Conservation (phyloP, 805 yeast genomes). For the Cyberlindnera americana region DNA sequence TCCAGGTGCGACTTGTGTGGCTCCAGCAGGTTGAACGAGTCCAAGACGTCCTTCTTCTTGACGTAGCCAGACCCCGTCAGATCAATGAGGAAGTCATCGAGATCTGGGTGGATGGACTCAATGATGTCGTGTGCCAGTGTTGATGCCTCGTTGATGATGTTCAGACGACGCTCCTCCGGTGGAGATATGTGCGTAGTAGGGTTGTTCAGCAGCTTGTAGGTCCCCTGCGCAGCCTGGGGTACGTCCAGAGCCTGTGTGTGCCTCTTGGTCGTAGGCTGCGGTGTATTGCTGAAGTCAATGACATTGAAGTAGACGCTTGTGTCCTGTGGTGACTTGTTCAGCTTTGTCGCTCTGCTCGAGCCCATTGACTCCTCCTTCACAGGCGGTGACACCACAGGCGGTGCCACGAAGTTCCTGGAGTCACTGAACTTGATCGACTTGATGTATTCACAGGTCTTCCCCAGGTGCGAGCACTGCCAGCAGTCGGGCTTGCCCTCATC, state of each 20-base stretch:
- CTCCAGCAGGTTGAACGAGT: conserved; percentile 21
- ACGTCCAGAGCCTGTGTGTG: too few relatives aligned
- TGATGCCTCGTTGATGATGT: conserved; percentile 24
- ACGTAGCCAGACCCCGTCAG: conserved; percentile 16
- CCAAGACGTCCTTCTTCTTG: conserved; percentile 21
- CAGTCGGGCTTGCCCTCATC: conserved; percentile 31
- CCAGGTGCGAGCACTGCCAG: conserved; percentile 37
- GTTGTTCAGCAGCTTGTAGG: too few relatives aligned
- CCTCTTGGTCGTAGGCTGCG: conserved; percentile 4
- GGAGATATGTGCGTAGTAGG: conserved; percentile 14
- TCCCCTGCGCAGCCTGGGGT: too few relatives aligned
- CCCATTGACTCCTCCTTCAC: too few relatives aligned
- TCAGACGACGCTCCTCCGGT: conserved; percentile 13
- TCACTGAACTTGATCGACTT: conserved; percentile 26
- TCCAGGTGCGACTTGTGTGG: conserved; percentile 25
- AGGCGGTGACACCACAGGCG: too few relatives aligned
- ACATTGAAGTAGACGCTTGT: conserved; percentile 9
- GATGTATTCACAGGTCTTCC: conserved; percentile 37
- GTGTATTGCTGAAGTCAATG: conserved; percentile 13
- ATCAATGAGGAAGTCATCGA: conserved; percentile 21
- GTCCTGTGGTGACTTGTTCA: not conserved
- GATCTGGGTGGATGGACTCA: conserved; percentile 18
- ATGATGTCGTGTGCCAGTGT: conserved; percentile 23
- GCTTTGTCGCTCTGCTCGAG: not conserved
- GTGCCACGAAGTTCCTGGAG: conserved; percentile 10